These are phyloP conservation scores for Tricholoma flavovirens DNA, from an alignment of 768 basidiomycete species.

Conservation along the genomic window DNA sequence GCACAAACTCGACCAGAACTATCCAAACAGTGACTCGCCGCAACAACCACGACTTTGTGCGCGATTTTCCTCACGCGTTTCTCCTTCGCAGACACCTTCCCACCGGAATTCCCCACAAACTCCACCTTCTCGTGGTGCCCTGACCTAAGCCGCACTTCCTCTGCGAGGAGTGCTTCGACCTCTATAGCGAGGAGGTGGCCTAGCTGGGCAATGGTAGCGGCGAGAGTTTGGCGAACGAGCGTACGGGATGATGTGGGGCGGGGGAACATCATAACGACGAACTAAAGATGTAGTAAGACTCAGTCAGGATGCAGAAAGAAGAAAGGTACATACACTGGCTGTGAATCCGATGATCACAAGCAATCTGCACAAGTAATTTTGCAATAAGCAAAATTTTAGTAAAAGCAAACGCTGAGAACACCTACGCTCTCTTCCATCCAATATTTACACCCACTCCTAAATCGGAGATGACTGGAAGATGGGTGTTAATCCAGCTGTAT, in stretches of 20 bases:
- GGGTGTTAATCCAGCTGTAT: slow-evolving; percentile 37
- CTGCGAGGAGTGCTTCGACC: slow-evolving; percentile 39
- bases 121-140: slow-evolving; percentile 26
- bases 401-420: neutral
- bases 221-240: slow-evolving; percentile 36
- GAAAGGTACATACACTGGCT: slow-evolving; percentile 29
- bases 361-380: slow-evolving; percentile 19
- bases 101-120: slow-evolving; percentile 16
- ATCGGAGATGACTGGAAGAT: slow-evolving; percentile 23
- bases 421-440: slow-evolving; percentile 40
- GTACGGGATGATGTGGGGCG: slow-evolving; percentile 36
- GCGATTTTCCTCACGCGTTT: slow-evolving; percentile 31
- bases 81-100: slow-evolving; percentile 31
- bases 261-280: slow-evolving; percentile 43
- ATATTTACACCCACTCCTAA: slow-evolving; percentile 31
- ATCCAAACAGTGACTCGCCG: slow-evolving; percentile 22
- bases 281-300: slow-evolving; percentile 17
- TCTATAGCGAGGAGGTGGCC: slow-evolving; percentile 34
- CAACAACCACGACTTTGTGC: slow-evolving; percentile 27
- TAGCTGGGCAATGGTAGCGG: slow-evolving; percentile 29
- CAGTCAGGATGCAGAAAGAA: neutral
- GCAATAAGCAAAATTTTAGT: neutral
- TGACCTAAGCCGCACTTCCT: slow-evolving; percentile 30
- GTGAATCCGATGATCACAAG: slow-evolving; percentile 41
- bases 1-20: neutral